These are phyloP conservation scores for Pseudohalonectria lignicola DNA, from an alignment of 2,329 filamentous ascomycete species.

Conservation along the genomic window DNA sequence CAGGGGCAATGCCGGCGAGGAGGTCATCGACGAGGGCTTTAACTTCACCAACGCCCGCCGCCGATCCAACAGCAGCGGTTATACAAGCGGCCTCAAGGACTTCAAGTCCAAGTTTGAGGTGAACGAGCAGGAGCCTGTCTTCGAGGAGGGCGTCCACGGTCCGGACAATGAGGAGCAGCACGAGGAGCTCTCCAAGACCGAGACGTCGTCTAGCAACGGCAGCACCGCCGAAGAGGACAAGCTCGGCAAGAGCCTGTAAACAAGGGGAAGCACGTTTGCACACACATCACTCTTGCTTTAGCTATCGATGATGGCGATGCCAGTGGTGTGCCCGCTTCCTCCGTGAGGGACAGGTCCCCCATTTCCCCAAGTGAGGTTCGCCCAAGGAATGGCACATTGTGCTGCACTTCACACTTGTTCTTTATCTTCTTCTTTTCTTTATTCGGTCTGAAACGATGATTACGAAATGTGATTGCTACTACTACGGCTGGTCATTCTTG, in stretches of 20 bases:
- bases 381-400: too few species aligned
- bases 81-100: slow-evolving; percentile 57
- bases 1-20: slow-evolving; percentile 77
- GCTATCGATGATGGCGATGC: background rate
- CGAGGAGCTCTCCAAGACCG: slow-evolving; percentile 44
- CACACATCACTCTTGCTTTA: background rate
- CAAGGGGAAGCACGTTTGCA: too few species aligned
- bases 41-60: slow-evolving; percentile 78
- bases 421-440: too few species aligned
- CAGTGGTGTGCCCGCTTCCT: too few species aligned
- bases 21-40: slow-evolving; percentile 75
- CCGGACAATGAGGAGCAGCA: slow-evolving; percentile 46
- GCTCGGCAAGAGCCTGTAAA: slow-evolving; percentile 14
- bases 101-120: slow-evolving; percentile 97
- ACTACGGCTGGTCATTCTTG: too few species aligned
- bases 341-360: too few species aligned
- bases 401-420: too few species aligned
- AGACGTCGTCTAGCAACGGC: slow-evolving; percentile 47
- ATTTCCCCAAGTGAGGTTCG: too few species aligned
- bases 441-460: too few species aligned
- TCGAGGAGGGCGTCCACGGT: slow-evolving; percentile 77
- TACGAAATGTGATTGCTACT: too few species aligned
- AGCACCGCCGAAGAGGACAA: slow-evolving; percentile 43
- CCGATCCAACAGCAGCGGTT: slow-evolving; percentile 80
- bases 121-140: slow-evolving; percentile 80